Base-by-base conservation (phyloP, 2,329 filamentous ascomycete species). In the Fusarium caatingaense region DNA sequence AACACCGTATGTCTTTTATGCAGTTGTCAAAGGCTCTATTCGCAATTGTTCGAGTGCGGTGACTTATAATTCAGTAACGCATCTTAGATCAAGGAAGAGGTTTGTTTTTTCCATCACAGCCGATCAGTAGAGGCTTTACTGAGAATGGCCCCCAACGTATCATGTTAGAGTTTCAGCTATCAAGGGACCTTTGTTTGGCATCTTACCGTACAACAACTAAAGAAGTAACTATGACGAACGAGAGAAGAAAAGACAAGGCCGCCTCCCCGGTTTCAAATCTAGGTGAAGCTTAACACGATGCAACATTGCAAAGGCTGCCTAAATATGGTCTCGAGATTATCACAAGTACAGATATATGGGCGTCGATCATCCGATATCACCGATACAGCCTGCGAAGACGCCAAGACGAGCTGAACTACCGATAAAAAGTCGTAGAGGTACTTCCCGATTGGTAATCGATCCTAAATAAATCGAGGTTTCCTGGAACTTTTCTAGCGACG, bases 141-240 rank as follows among this genome's bases (percentile, higher is more conserved):
- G 58, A 41, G 53, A 54, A 57, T 72, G 49, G 54, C 48, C 41
- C 54, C 46, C 54, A 64, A 56, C 25, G 47, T 44, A 34, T 16
- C 50, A 47, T 53, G 34, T 71, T 71, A 66, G 64, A 66, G 68
- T 70, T 70, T 71, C 55, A 48, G 60, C 64, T 68, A 56, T 48
- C 64, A 46, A 58, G 56, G 68, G 63, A 71, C 60, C 64, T 71
- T 71, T 71, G 68, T 59, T 44, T 58, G 41, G 64, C 42, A 59
- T 48, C 58, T 56, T 44, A 44, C 21, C 6, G 15, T 25, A 4
- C 21, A 42, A 20, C 13, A 55, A 63, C 44, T 20, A 68, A 50
- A 30, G 21, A 65, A 28, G 25, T 23, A 51, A 68, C 41, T 54
- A 63, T 64, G 64, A 58, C 64, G 40, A 49, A 57, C 10, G 30